Evolutionary conservation across 2,329 filamentous ascomycete genomes (phyloP).

Genomic region (Diaporthe vaccinii): DNA sequence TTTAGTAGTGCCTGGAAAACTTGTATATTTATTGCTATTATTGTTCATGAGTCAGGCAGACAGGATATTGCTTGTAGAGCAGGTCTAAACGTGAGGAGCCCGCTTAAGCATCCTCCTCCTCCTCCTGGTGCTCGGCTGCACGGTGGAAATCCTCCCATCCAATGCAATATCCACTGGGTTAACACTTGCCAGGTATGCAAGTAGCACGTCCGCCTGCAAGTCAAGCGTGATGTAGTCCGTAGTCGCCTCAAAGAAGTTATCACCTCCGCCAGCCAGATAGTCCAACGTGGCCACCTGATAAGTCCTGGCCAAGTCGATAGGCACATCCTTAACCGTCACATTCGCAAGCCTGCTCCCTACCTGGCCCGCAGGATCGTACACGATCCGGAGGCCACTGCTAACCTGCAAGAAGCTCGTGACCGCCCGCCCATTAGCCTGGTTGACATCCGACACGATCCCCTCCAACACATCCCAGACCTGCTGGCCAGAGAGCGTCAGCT

Average conservation of each 20-base stretch:
- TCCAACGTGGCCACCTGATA: constrained; percentile 74
- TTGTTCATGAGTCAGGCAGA: not conserved
- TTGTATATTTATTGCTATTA: not conserved
- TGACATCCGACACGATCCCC: constrained; percentile 68
- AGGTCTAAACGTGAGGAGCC: not conserved
- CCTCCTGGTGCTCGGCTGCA: not conserved
- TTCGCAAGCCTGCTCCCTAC: constrained; percentile 65
- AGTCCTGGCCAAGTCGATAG: constrained; percentile 57
- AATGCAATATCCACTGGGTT: constrained; percentile 56
- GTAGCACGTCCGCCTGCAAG: constrained; percentile 64
- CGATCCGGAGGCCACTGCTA: constrained; percentile 67
- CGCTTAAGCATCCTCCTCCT: not conserved
- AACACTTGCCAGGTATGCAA: constrained; percentile 54
- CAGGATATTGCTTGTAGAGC: too few relatives aligned
- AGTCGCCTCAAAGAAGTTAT: constrained; percentile 64
- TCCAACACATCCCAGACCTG: constrained; percentile 71
- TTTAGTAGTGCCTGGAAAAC: too few relatives aligned
- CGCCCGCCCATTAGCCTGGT: constrained; percentile 64
- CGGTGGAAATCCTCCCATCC: constrained; percentile 53
- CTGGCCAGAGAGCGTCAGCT: constrained; percentile 66
- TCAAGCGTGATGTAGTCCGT: constrained; percentile 58
- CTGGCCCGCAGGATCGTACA: constrained; percentile 66
- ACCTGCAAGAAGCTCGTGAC: constrained; percentile 74
- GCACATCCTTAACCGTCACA: constrained; percentile 63
- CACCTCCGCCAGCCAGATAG: constrained; percentile 73